phyloP scores from a whole-genome alignment of 2,329 filamentous ascomycete species.

The Penicillium carneum region DNA sequence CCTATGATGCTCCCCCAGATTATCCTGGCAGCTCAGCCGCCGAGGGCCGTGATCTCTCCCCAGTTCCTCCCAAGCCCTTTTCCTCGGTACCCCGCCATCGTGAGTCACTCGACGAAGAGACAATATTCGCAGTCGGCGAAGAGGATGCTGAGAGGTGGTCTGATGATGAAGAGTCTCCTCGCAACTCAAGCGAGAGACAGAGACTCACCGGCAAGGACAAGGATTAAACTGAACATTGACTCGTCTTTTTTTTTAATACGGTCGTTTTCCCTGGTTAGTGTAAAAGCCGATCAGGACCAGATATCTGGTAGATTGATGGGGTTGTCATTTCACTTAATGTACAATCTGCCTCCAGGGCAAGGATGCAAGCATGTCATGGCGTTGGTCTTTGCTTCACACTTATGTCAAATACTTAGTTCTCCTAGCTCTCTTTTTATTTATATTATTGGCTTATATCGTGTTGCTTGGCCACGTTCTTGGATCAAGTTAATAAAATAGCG shows the following conservation, averaged over 20 bases:
- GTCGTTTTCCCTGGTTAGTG: neutral
- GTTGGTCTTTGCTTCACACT: conserved; percentile 31
- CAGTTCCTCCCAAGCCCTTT: conserved; percentile 59
- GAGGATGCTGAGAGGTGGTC: conserved; percentile 84
- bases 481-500: too few relatives aligned
- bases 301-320: neutral
- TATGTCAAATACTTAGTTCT: conserved; percentile 23
- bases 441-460: conserved; percentile 12
- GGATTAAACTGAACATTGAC: conserved; percentile 10
- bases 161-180: conserved; percentile 65
- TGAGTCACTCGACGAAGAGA: conserved; percentile 82
- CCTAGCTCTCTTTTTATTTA: conserved; percentile 25
- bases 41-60: conserved; percentile 48
- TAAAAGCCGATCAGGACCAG: neutral
- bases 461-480: conserved; percentile 2
- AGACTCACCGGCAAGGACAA: conserved; percentile 58
- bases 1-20: conserved; percentile 48
- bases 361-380: conserved; percentile 36
- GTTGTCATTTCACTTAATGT: conserved; percentile 8
- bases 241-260: neutral
- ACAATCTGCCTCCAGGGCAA: conserved; percentile 19
- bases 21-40: conserved; percentile 42
- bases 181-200: conserved; percentile 59
- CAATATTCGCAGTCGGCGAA: conserved; percentile 87
- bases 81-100: conserved; percentile 60